A percentile compares a stretch with the other conserved stretches of the same genome.
Evolutionary conservation across 345 rosid genomes (phyloP).

Genomic region (Hypericum perforatum): DNA sequence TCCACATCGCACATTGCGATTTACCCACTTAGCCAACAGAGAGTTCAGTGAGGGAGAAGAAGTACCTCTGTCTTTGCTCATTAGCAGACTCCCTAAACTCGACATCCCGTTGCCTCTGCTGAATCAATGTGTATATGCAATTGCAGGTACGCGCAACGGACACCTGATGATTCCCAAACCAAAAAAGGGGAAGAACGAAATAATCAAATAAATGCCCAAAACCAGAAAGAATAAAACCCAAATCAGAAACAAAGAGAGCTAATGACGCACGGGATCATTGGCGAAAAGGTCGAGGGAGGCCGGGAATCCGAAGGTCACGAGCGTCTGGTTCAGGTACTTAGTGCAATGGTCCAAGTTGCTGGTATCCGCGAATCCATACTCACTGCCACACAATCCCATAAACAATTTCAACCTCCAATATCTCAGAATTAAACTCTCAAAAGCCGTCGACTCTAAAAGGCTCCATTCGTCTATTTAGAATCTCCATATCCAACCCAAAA

Average conservation of each 20-base stretch:
- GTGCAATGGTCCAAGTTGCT: conserved; percentile 79
- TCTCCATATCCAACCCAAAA: no score
- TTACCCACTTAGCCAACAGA: background rate
- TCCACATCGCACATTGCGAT: no score
- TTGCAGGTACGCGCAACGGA: conserved; percentile 84
- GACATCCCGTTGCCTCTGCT: conserved; percentile 78
- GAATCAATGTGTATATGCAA: conserved; percentile 50
- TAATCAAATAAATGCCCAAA: background rate
- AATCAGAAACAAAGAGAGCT: background rate
- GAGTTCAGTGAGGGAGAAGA: background rate
- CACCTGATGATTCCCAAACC: conserved; percentile 33
- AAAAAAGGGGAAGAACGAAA: background rate
- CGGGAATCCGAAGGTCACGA: conserved; percentile 84
- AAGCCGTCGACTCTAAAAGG: no score
- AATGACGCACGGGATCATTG: conserved; percentile 62
- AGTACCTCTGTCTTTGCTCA: conserved; percentile 88
- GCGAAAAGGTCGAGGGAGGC: conserved; percentile 93
- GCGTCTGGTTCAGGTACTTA: conserved; percentile 80
- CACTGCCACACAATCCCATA: background rate
- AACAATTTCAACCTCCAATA: background rate
- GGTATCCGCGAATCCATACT: conserved; percentile 22
- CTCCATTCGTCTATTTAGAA: no score
- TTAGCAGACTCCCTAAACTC: conserved; percentile 87
- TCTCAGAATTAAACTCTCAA: no score
- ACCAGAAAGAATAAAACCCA: background rate